Base-by-base conservation (phyloP, 352 stramenopile genomes). In the Phytophthora europaea region DNA sequence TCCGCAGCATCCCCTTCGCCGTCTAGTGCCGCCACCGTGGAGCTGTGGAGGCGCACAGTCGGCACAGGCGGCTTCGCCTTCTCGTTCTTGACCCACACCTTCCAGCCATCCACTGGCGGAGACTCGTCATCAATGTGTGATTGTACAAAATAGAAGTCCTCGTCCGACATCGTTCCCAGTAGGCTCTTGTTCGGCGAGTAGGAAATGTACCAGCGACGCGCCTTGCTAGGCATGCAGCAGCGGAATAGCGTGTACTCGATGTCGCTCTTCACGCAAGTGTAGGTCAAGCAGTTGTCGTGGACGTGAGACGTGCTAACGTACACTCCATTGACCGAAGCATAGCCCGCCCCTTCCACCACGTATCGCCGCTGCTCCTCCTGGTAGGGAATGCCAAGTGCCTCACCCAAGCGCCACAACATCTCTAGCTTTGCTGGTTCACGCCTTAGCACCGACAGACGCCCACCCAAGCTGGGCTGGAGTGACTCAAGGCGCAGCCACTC, bases 171-270 rank as follows among this genome's bases (percentile, higher is more conserved):
- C 20, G 90, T 97, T 34, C 90, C 90, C 31, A 96, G 80, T 28
- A 94, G 73, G 48, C 82, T 94, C 67, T 93, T 93, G 84, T 97
- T 94, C 6, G 88, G 86, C 23, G 98, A 98, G 77, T 99, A 98
- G 53, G 94, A 99, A 61, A 99, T 97, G 80, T 99, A 99, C 98
- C 98, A 99, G 76, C 97, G 98, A 65, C 98, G 97, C 45, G 98
- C 91, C 67, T 99, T 98, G 70, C 94, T 99, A 13, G 97, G 92
- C 97, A 99, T 99, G 57, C 92, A 97, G 76, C 97, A 99, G n/a
- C 96, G 93, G 80, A 99, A 99, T 16, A 99, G 81, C 18, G 96
- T 99, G 58, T 99, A 96, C 77, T 96, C 82, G 70, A 89, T 86
- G 51, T 89, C 61, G 58, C 84, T 78, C 65, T 88, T 89, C 45